Conservation (phyloP, 2,329 filamentous ascomycete species). For the Fusarium napiforme region DNA sequence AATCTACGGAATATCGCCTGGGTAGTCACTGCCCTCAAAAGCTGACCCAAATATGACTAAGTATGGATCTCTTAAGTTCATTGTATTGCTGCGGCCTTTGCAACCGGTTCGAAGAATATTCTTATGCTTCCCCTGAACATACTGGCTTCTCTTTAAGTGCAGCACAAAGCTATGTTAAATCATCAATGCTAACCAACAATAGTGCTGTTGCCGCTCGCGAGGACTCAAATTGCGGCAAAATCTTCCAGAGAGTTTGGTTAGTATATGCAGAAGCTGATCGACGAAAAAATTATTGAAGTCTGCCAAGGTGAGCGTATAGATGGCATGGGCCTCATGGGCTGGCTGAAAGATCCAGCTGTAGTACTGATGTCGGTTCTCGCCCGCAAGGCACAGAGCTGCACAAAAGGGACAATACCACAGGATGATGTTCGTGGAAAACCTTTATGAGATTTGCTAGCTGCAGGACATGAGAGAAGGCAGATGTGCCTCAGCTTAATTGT, state of each 20-base stretch:
- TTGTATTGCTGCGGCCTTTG: constrained; percentile 70
- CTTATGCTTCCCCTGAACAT: constrained; percentile 68
- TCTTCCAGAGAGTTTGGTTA: constrained; percentile 71
- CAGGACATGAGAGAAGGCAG: constrained; percentile 85
- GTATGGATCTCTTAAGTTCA: constrained; percentile 58
- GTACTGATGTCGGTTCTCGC: constrained; percentile 10
- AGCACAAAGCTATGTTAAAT: background rate
- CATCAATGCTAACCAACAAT: constrained; percentile 9
- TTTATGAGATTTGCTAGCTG: constrained; percentile 71
- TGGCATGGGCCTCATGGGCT: constrained; percentile 65
- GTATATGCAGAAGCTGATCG: constrained; percentile 77
- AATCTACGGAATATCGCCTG: constrained; percentile 69
- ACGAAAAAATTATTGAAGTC: constrained; percentile 64
- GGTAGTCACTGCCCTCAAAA: constrained; percentile 61
- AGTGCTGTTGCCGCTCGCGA: constrained; percentile 62
- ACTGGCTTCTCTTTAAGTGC: constrained; percentile 64
- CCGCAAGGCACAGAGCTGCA: constrained; percentile 26
- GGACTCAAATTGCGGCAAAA: constrained; percentile 61
- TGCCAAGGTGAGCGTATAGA: constrained; percentile 51
- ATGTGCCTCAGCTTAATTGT: constrained; percentile 76
- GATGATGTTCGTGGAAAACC: constrained; percentile 79
- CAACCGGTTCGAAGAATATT: constrained; percentile 70
- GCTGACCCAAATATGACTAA: constrained; percentile 59
- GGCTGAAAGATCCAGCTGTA: constrained; percentile 57
- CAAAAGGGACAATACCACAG: constrained; percentile 59